Percentiles rank a stretch among this genome's conserved stretches.
Conservation (phyloP, 495 filamentous ascomycete species). For the Penicillium lividum region DNA sequence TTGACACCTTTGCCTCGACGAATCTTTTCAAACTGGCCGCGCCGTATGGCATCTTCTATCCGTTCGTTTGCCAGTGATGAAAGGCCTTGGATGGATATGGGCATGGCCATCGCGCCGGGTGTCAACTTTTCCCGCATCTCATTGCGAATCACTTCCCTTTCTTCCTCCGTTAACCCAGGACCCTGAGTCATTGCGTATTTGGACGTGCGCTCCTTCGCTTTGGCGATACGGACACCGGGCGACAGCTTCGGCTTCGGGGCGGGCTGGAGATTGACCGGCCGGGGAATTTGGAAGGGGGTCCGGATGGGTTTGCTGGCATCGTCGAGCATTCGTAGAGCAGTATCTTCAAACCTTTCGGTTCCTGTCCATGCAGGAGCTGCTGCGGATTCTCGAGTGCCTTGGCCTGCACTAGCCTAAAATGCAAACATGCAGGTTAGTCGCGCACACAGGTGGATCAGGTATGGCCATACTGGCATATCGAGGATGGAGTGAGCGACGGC, state of each 20-base stretch:
- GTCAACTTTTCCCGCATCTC: conserved; percentile 80
- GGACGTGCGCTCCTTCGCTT: conserved; percentile 75
- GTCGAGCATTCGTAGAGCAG: conserved; percentile 83
- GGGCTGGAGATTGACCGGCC: conserved; percentile 63
- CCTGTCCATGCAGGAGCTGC: conserved; percentile 77
- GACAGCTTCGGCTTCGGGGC: conserved; percentile 45
- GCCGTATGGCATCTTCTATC: conserved; percentile 90
- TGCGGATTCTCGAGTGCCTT: conserved; percentile 72
- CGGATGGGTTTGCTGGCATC: conserved; percentile 77
- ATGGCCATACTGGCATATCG: conserved; percentile 56
- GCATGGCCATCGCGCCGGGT: conserved; percentile 71
- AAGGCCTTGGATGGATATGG: conserved; percentile 75
- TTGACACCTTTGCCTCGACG: conserved; percentile 71
- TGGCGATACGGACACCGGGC: conserved; percentile 63
- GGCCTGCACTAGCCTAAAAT: conserved; percentile 59
- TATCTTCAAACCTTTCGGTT: conserved; percentile 69
- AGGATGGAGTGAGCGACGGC: conserved; percentile 67
- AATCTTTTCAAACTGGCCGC: conserved; percentile 89
- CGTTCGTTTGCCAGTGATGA: conserved; percentile 85
- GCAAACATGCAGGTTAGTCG: conserved; percentile 7
- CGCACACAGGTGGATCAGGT: background rate
- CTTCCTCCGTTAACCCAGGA: conserved; percentile 60
- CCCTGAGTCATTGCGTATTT: conserved; percentile 68
- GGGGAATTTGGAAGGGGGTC: conserved; percentile 51
- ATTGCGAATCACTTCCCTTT: conserved; percentile 65